Percentiles rank a stretch among this genome's conserved stretches.
Evolutionary conservation across 805 yeast genomes (phyloP).

Genomic region (Saturnispora dispora): DNA sequence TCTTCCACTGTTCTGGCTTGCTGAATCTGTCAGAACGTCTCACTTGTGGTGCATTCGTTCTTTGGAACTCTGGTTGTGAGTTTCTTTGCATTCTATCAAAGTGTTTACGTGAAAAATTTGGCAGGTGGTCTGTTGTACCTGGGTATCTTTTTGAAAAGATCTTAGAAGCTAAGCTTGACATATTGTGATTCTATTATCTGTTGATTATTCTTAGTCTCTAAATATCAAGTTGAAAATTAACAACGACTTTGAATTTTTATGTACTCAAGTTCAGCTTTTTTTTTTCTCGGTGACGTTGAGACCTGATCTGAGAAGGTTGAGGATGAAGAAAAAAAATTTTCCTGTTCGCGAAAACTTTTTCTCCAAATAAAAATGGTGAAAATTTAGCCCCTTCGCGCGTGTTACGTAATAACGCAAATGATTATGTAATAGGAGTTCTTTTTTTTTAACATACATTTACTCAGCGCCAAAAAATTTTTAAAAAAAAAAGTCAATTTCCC

Average conservation of each 20-base stretch:
- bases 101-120: slow-evolving; percentile 21
- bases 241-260: not conserved
- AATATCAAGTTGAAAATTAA: not conserved
- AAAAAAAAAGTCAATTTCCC: no score
- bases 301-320: no score
- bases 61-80: slow-evolving; percentile 27
- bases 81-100: slow-evolving; percentile 23
- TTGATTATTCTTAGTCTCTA: not conserved
- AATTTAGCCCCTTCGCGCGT: not conserved
- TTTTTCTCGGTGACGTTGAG: not conserved
- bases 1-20: slow-evolving; percentile 47
- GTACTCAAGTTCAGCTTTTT: not conserved
- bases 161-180: slow-evolving; percentile 5
- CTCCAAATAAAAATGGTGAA: not conserved
- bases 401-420: not conserved
- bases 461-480: no score
- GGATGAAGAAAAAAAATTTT: no score
- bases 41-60: slow-evolving; percentile 22
- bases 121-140: slow-evolving; percentile 24
- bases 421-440: not conserved
- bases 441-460: not conserved
- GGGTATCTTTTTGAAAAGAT: slow-evolving; percentile 24
- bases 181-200: not conserved
- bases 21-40: slow-evolving; percentile 29
- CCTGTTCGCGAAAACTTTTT: not conserved